Evolutionary conservation across 78 protist genomes (phyloP).

Genomic region (Andalucia godoyi): DNA sequence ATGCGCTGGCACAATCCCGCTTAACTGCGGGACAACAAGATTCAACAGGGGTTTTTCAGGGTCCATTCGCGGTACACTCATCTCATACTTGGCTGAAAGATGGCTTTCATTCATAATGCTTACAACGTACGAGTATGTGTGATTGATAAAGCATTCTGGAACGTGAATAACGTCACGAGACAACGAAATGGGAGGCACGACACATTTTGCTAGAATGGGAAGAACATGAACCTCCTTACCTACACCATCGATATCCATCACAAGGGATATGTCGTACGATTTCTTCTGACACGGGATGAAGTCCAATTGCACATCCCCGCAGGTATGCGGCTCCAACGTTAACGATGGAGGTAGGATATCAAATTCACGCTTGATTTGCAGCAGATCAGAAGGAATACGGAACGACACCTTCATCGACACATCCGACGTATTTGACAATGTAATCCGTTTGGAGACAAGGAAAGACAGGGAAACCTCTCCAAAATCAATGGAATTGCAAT

Average conservation of each 20-base stretch:
- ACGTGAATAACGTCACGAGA: constrained; percentile 4
- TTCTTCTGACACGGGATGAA: background rate
- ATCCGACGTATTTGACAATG: constrained; percentile 37
- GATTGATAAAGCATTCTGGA: constrained; percentile 27
- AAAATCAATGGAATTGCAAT: constrained; percentile 19
- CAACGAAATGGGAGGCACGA: constrained; percentile 28
- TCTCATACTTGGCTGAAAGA: constrained; percentile 45
- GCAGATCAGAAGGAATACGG: constrained; percentile 11
- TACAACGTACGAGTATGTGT: constrained; percentile 22
- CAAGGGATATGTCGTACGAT: background rate
- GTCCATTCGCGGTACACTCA: constrained; percentile 10
- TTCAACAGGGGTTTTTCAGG: background rate
- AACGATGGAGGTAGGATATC: constrained; percentile 21
- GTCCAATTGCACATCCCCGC: constrained; percentile 28
- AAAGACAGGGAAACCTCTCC: constrained; percentile 30
- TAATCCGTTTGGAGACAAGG: background rate
- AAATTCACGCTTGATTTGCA: constrained; percentile 7
- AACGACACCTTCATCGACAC: constrained; percentile 36
- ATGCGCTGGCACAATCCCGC: constrained; percentile 4
- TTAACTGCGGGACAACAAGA: background rate
- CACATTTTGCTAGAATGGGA: constrained; percentile 25
- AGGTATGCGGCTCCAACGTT: constrained; percentile 19
- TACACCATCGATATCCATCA: constrained; percentile 41
- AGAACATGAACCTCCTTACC: constrained; percentile 23
- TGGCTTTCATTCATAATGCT: constrained; percentile 20